Evolutionary conservation across 176 grass and related monocot genomes (phyloP).

Genomic region (Oropetium thomaeum): DNA sequence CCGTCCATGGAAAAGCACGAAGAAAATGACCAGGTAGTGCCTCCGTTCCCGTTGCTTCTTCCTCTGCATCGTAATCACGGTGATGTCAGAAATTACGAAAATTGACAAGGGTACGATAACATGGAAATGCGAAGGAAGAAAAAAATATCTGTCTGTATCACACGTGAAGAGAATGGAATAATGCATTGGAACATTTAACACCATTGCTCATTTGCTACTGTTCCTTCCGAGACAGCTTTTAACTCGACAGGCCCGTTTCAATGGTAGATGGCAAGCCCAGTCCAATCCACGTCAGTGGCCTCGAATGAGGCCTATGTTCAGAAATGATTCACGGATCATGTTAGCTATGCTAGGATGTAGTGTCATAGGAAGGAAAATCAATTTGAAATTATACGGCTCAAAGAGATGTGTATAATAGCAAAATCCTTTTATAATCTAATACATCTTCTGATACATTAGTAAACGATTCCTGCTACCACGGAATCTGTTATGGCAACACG

Average conservation of each 20-base stretch:
- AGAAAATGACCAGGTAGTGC: neutral
- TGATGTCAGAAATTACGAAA: neutral
- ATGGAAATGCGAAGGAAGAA: neutral
- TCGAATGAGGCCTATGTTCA: neutral
- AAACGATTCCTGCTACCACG: neutral
- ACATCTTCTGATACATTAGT: conserved; percentile 22
- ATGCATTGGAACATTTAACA: too few species aligned
- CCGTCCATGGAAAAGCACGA: neutral
- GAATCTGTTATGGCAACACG: neutral
- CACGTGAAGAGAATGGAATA: neutral
- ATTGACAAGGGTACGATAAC: neutral
- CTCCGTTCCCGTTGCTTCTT: neutral
- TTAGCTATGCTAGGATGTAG: neutral
- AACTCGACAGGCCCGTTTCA: too few species aligned
- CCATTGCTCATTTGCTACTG: too few species aligned
- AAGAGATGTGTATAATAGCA: neutral
- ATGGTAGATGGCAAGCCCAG: neutral
- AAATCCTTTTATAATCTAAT: neutral
- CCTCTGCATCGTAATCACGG: neutral
- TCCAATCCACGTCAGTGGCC: neutral
- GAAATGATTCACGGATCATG: neutral
- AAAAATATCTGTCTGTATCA: neutral
- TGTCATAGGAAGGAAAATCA: neutral
- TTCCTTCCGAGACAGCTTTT: too few species aligned
- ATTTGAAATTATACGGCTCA: neutral